phyloP scores from a whole-genome alignment of 1,284 basidiomycete genomes.

The Puccinia brachypodii region DNA sequence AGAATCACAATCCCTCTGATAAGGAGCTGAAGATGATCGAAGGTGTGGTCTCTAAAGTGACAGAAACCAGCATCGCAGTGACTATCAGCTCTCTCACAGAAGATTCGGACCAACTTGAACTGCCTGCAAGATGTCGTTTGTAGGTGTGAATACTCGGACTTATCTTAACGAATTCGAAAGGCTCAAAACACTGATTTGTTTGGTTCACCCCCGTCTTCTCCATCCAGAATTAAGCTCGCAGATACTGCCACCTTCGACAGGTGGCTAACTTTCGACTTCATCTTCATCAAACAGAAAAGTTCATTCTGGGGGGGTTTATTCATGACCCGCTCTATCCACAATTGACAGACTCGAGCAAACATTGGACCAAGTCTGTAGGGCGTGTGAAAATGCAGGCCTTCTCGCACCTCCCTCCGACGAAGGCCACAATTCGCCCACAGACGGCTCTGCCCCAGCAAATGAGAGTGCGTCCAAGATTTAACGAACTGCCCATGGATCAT shows the following conservation, averaged over 20 bases:
- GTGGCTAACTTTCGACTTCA: conserved; percentile 58
- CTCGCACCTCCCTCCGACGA: not conserved
- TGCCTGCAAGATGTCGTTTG: conserved; percentile 66
- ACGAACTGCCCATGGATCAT: no score
- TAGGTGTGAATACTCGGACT: conserved; percentile 63
- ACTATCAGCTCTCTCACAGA: conserved; percentile 59
- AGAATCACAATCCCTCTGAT: conserved; percentile 55
- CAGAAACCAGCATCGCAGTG: conserved; percentile 46
- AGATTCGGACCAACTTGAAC: conserved; percentile 72
- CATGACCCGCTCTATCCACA: not conserved
- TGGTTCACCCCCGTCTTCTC: not conserved
- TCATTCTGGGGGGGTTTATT: not conserved
- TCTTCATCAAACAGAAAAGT: not conserved
- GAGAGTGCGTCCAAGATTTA: not conserved
- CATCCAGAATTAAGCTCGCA: conserved; percentile 72
- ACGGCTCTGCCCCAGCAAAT: not conserved
- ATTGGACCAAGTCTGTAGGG: not conserved
- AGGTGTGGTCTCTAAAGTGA: conserved; percentile 78
- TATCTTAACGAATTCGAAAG: conserved; percentile 73
- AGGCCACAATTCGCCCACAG: not conserved
- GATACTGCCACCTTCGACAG: conserved; percentile 89
- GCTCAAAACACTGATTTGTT: conserved; percentile 65
- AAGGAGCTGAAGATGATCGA: conserved; percentile 59
- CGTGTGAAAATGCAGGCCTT: not conserved
- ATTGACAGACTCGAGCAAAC: conserved; percentile 17